A percentile compares a stretch with the other conserved stretches of the same genome.
Evolutionary conservation across 441 rosid genomes (phyloP).

Genomic region (Flueggea neowawraea): DNA sequence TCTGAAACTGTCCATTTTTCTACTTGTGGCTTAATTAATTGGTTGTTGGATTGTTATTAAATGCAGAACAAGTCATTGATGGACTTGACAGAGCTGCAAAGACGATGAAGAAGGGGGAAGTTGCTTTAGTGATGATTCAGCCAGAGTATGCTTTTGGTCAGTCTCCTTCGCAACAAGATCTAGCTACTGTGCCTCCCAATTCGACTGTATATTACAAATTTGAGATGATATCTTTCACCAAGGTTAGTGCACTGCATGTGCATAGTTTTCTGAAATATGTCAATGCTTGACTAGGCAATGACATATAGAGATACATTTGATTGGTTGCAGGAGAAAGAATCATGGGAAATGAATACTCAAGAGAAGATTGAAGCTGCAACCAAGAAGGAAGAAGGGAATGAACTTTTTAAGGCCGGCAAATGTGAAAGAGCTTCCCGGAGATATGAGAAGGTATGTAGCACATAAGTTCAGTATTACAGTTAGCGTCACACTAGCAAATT

Average conservation of each 20-base stretch:
- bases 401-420: conserved; percentile 65
- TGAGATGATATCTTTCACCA: conserved; percentile 52
- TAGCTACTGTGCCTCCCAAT: conserved; percentile 72
- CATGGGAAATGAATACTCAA: conserved; percentile 78
- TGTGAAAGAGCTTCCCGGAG: conserved; percentile 58
- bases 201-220: conserved; percentile 60
- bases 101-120: conserved; percentile 86
- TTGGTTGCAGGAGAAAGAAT: conserved; percentile 58
- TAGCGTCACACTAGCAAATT: too few species aligned
- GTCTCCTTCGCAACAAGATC: conserved; percentile 52
- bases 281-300: too few species aligned
- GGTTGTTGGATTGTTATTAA: too few species aligned
- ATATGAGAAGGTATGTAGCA: conserved; percentile 57
- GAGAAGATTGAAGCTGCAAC: conserved; percentile 76
- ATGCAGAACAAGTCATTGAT: conserved; percentile 71
- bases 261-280: too few species aligned
- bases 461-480: too few species aligned
- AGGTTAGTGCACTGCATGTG: too few species aligned
- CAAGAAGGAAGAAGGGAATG: conserved; percentile 71
- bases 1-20: background rate
- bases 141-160: conserved; percentile 87
- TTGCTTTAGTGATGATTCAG: conserved; percentile 55
- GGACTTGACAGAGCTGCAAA: conserved; percentile 78
- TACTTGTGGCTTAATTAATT: too few species aligned
- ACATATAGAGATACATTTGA: too few species aligned